Conservation (phyloP, 495 filamentous ascomycete species). For the Xylaria longipes region DNA sequence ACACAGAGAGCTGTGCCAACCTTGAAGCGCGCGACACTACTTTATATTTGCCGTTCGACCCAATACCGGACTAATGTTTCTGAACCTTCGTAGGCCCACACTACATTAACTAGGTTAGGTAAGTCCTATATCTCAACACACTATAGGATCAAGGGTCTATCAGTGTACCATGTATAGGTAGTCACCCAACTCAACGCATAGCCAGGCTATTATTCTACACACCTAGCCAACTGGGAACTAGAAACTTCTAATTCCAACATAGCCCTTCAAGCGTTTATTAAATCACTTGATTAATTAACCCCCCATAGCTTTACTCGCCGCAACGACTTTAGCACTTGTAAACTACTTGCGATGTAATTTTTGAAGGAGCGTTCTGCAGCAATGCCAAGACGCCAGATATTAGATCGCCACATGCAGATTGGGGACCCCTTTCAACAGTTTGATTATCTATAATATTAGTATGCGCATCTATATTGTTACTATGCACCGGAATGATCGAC, state of each 20-base stretch:
- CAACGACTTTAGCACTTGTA: not conserved
- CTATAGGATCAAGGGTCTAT: not conserved
- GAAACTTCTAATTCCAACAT: not conserved
- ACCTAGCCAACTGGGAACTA: not conserved
- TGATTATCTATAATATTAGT: slow-evolving; percentile 7
- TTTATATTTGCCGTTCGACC: not conserved
- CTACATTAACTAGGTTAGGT: not conserved
- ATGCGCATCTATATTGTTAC: not conserved
- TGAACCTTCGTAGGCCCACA: not conserved
- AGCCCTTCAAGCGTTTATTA: not conserved
- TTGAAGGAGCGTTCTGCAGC: not conserved
- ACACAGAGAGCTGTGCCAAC: not conserved
- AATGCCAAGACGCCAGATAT: slow-evolving; percentile 14
- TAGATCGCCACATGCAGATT: slow-evolving; percentile 1
- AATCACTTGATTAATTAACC: not conserved
- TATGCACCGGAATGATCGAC: slow-evolving; percentile 4
- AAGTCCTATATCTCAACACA: not conserved
- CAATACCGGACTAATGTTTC: not conserved
- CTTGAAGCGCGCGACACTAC: not conserved
- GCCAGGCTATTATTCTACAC: not conserved
- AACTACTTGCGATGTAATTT: not conserved
- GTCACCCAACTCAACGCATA: not conserved
- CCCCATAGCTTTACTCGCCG: not conserved
- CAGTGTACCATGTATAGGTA: not conserved
- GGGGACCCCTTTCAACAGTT: slow-evolving; percentile 8